Base-by-base conservation (phyloP, 805 yeast species). In the Schizosaccharomyces cryophilus region DNA sequence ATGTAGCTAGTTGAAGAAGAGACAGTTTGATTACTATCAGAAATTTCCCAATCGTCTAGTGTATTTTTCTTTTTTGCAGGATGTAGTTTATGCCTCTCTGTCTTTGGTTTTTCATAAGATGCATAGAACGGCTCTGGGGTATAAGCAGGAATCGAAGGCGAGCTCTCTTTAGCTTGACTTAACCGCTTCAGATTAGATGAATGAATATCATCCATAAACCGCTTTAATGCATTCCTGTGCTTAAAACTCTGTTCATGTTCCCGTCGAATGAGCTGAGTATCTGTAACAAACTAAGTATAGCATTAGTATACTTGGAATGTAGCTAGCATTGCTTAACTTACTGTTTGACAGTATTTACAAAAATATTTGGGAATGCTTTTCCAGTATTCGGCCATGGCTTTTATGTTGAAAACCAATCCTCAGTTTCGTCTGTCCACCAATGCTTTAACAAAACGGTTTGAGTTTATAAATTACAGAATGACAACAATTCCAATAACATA, bases 321-420 rank as follows among this genome's bases (percentile, higher is more conserved):
- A 19, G 7, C 11, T 24, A 45, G 5, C 24, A 4, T 24, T 45
- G n/a, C n/a, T 45, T n/a, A 51, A 21, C 56, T 29, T 51, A 45
- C 51, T 26, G 6, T 7, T 21, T 56, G 26, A 26, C 60, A 56
- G 21, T 35, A 56, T 35, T 56, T 56, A 35, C 60, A 56, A 40
- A 19, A 56, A 31, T 56, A 56, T 31, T 56, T 56, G 19, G 60
- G 60, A 35, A 40, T 56, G n/a, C 47, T 35, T 35, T 56, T 56
- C 60, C 60, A 56, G 19, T 35, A 56, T 17, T 56, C 60, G 21
- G 60, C 42, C 60, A 56, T 56, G 40, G 17, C 40, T 35, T 35
- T 35, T 35, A 35, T 6, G 13, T 35, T 15, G 3, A 35, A 9
- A 35, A 9, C 4, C 13, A 35, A 11, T 35, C 2, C 40, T 11